These are phyloP conservation scores for Phytopythium boreale DNA, from an alignment of 352 stramenopile species.

Conservation along the genomic window DNA sequence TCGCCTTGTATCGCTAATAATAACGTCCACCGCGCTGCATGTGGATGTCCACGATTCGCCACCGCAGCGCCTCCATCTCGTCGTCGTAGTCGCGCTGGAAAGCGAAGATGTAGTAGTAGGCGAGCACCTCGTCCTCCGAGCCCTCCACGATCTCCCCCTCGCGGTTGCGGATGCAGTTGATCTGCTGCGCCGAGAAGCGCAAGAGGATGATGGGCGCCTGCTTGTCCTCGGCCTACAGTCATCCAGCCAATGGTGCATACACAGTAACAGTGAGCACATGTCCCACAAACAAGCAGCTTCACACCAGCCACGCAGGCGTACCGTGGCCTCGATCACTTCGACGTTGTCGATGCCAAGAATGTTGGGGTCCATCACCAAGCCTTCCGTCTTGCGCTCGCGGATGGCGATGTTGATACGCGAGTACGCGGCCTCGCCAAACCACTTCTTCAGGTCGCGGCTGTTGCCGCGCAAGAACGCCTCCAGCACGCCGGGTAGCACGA, in stretches of 20 bases:
- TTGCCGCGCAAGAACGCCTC: constrained; percentile 94
- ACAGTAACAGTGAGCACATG: constrained; percentile 13
- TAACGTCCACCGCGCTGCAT: constrained; percentile 79
- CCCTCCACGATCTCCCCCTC: constrained; percentile 96
- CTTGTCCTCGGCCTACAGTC: constrained; percentile 75
- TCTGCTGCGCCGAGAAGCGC: constrained; percentile 98
- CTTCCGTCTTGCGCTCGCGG: constrained; percentile 93
- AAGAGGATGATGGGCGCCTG: constrained; percentile 95
- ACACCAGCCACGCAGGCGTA: constrained; percentile 17
- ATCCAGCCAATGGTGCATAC: not conserved
- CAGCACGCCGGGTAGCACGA: constrained; percentile 94
- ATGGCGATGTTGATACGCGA: constrained; percentile 94
- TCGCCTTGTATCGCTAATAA: constrained; percentile 50
- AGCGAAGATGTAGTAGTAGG: constrained; percentile 97
- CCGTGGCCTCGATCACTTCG: constrained; percentile 94
- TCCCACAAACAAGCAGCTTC: not conserved
- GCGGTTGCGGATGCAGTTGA: constrained; percentile 98
- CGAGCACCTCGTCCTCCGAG: constrained; percentile 95
- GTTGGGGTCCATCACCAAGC: constrained; percentile 92
- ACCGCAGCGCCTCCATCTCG: constrained; percentile 79
- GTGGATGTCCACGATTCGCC: constrained; percentile 86
- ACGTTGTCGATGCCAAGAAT: constrained; percentile 96
- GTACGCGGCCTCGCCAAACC: constrained; percentile 94
- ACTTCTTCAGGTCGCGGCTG: constrained; percentile 95
- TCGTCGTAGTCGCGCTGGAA: constrained; percentile 98